Percentiles rank a stretch among this genome's conserved stretches.
Conservation (phyloP, 2,329 filamentous ascomycete genomes). For the Bipolaris oryzae region DNA sequence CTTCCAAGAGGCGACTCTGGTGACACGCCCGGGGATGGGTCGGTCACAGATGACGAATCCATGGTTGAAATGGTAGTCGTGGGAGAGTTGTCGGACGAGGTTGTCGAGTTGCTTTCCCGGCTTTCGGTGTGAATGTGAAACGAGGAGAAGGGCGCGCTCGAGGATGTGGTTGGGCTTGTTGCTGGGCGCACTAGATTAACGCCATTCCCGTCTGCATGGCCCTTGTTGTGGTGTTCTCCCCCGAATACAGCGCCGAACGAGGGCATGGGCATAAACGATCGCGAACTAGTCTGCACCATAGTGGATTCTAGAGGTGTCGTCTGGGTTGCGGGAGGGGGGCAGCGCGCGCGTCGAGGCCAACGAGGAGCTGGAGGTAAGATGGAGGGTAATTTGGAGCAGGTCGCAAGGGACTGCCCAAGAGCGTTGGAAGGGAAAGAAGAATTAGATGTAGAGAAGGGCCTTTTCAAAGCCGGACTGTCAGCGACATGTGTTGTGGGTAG, state of each 20-base stretch:
- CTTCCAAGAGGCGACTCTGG: slow-evolving; percentile 85
- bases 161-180: slow-evolving; percentile 43
- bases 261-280: slow-evolving; percentile 61
- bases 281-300: slow-evolving; percentile 48
- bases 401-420: slow-evolving; percentile 28
- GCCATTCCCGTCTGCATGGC: slow-evolving; percentile 50
- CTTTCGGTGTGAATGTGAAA: slow-evolving; percentile 70
- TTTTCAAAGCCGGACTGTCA: slow-evolving; percentile 46
- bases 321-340: slow-evolving; percentile 26
- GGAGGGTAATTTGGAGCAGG: slow-evolving; percentile 12
- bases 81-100: slow-evolving; percentile 91
- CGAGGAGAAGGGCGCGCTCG: slow-evolving; percentile 45
- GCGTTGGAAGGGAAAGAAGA: slow-evolving; percentile 41
- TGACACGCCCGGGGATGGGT: slow-evolving; percentile 86
- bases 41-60: slow-evolving; percentile 87
- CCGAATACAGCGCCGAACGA: slow-evolving; percentile 79
- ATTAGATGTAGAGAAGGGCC: slow-evolving; percentile 45
- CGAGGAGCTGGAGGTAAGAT: slow-evolving; percentile 14
- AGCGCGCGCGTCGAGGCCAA: slow-evolving; percentile 27
- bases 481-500: slow-evolving; percentile 34
- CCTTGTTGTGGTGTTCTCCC: slow-evolving; percentile 60
- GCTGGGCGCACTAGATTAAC: slow-evolving; percentile 41
- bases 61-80: slow-evolving; percentile 93
- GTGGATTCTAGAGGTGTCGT: slow-evolving; percentile 30
- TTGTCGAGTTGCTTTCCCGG: slow-evolving; percentile 78